Conservation (phyloP, 2,329 filamentous ascomycete species). For the Peltaster fructicola region DNA sequence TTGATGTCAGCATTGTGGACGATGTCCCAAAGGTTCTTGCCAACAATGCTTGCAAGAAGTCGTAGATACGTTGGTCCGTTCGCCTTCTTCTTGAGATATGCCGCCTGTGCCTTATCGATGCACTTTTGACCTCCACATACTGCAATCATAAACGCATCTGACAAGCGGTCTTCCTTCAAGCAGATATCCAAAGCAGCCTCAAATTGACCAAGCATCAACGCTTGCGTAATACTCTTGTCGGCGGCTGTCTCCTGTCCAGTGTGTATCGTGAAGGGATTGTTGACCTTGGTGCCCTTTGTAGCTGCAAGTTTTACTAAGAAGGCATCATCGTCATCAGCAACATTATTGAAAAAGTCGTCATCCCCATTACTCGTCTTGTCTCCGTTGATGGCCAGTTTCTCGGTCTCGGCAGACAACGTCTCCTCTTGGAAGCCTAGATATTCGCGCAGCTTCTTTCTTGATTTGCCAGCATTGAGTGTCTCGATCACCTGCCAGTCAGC, state of each 20-base stretch:
- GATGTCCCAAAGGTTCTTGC: slow-evolving; percentile 95
- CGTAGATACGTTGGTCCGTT: slow-evolving; percentile 82
- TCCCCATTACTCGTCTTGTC: slow-evolving; percentile 29
- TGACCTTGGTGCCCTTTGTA: slow-evolving; percentile 80
- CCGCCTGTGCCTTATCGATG: slow-evolving; percentile 80
- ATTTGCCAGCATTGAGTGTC: slow-evolving; percentile 67
- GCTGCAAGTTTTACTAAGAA: slow-evolving; percentile 74
- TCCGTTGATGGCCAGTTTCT: slow-evolving; percentile 32
- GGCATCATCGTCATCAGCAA: slow-evolving; percentile 54
- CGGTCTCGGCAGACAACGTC: slow-evolving; percentile 23
- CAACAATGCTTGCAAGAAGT: slow-evolving; percentile 75
- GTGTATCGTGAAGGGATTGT: slow-evolving; percentile 85
- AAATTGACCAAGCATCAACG: slow-evolving; percentile 80
- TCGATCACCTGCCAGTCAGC: slow-evolving; percentile 92
- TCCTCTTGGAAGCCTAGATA: slow-evolving; percentile 70
- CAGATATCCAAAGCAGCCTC: slow-evolving; percentile 78
- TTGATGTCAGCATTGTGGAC: slow-evolving; percentile 87
- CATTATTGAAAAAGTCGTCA: slow-evolving; percentile 53
- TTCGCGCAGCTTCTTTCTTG: slow-evolving; percentile 70
- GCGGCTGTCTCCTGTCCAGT: slow-evolving; percentile 66
- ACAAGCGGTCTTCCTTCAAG: slow-evolving; percentile 72
- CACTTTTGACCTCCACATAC: slow-evolving; percentile 90
- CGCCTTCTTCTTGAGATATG: slow-evolving; percentile 71
- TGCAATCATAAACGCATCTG: slow-evolving; percentile 94
- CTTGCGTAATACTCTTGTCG: slow-evolving; percentile 73